Conservation (phyloP, 129 eudicot genomes). For the Deinandra increscens region DNA sequence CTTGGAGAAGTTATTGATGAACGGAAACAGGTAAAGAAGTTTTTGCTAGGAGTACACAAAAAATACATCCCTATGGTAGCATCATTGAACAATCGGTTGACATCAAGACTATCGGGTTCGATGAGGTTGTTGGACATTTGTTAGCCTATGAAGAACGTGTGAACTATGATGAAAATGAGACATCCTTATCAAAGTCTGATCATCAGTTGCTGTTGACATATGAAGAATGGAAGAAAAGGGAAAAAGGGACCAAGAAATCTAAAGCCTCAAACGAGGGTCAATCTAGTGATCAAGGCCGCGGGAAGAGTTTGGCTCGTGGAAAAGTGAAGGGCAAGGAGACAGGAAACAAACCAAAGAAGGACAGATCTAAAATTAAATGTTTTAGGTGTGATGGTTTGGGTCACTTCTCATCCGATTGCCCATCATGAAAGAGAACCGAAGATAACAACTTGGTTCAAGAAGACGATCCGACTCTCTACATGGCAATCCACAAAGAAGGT, state of each 20-base stretch:
- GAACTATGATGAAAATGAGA: background rate
- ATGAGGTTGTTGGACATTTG: background rate
- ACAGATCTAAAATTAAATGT: background rate
- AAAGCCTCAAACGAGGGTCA: no score
- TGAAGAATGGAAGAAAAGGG: background rate
- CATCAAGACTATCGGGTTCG: background rate
- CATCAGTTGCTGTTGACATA: background rate
- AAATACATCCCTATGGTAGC: no score
- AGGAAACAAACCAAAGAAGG: background rate
- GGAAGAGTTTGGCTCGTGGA: background rate
- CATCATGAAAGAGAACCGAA: background rate
- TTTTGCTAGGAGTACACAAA: no score
- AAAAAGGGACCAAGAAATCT: background rate
- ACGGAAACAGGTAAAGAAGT: background rate
- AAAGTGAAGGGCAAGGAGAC: background rate
- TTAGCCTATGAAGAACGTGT: background rate
- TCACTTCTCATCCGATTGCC: background rate
- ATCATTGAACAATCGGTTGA: no score
- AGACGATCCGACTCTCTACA: background rate
- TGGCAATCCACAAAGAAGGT: background rate
- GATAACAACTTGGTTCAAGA: background rate
- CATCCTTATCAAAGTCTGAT: background rate
- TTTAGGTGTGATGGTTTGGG: background rate
- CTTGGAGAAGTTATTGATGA: background rate
- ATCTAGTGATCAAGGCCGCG: background rate